A percentile compares a stretch with the other conserved stretches of the same genome.
Evolutionary conservation across 1,284 basidiomycete species (phyloP).

Genomic region (Anthracocystis panici-leucophaei): DNA sequence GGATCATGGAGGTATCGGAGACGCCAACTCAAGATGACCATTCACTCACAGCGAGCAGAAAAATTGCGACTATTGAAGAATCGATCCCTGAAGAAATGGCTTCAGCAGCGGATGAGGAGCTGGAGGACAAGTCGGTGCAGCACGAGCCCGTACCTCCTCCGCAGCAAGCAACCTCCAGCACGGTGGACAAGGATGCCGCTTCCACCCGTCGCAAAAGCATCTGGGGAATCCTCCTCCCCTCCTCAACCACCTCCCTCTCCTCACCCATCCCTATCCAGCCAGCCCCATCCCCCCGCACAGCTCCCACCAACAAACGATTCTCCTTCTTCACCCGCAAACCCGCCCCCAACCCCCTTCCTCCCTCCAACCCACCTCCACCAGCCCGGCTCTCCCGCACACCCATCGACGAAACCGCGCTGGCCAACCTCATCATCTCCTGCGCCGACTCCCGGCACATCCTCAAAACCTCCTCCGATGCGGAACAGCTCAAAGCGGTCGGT

Average conservation of each 20-base stretch:
- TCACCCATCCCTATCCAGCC: constrained; percentile 10
- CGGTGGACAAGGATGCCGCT: too few species aligned
- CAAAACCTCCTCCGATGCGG: constrained; percentile 24
- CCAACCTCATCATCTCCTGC: constrained; percentile 41
- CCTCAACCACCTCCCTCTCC: constrained; percentile 16
- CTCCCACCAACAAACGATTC: constrained; percentile 7
- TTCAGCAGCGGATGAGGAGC: too few species aligned
- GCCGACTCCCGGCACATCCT: constrained; percentile 45
- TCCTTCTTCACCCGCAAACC: constrained; percentile 23
- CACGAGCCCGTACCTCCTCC: too few species aligned
- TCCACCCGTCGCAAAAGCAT: too few species aligned
- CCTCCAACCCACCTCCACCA: constrained; percentile 5
- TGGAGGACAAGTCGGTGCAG: too few species aligned
- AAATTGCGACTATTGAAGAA: too few species aligned
- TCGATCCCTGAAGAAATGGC: too few species aligned
- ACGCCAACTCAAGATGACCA: too few species aligned
- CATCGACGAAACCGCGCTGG: constrained; percentile 39
- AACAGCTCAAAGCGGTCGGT: constrained; percentile 37
- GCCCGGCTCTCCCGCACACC: constrained; percentile 24
- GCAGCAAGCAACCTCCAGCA: too few species aligned
- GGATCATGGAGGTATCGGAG: too few species aligned
- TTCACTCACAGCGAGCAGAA: too few species aligned
- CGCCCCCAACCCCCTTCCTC: constrained; percentile 1
- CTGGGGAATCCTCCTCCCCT: background rate
- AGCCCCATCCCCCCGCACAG: constrained; percentile 11